Conservation (phyloP, 768 basidiomycete genomes). For the Pulveroboletus ravenelii region DNA sequence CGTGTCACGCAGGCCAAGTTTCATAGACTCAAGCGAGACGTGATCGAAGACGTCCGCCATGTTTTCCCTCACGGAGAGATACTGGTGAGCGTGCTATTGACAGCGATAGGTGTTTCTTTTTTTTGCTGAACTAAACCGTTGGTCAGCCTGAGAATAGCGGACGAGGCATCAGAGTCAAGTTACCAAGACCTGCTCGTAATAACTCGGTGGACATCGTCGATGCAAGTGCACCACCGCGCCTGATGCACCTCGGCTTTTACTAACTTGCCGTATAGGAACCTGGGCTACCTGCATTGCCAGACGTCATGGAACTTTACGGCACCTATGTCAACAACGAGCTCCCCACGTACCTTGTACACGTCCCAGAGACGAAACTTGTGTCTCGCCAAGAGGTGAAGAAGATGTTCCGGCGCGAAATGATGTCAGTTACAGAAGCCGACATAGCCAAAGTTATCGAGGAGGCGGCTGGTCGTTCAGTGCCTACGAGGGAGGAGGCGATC, state of each 20-base stretch:
- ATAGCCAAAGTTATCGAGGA: slow-evolving; percentile 15
- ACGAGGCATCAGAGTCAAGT: slow-evolving; percentile 18
- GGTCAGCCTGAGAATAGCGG: slow-evolving; percentile 23
- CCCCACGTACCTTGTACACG: slow-evolving; percentile 27
- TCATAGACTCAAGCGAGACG: slow-evolving; percentile 26
- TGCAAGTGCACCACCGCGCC: background rate
- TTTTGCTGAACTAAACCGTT: background rate
- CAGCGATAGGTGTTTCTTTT: background rate
- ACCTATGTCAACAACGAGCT: slow-evolving; percentile 28
- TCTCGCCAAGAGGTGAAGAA: slow-evolving; percentile 31
- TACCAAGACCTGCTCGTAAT: slow-evolving; percentile 14
- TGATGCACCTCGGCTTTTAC: background rate
- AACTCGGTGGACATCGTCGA: background rate
- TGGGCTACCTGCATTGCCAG: slow-evolving; percentile 14
- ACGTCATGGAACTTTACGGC: slow-evolving; percentile 22
- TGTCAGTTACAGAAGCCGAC: slow-evolving; percentile 23
- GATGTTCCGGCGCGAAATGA: slow-evolving; percentile 26
- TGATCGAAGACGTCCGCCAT: slow-evolving; percentile 25
- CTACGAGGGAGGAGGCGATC: slow-evolving; percentile 27
- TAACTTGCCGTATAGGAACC: slow-evolving; percentile 11
- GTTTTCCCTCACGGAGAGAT: slow-evolving; percentile 29
- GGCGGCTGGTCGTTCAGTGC: slow-evolving; percentile 20
- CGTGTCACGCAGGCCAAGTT: slow-evolving; percentile 23
- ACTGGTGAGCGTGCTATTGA: slow-evolving; percentile 13
- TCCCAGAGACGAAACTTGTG: slow-evolving; percentile 22